phyloP scores from a whole-genome alignment of 352 stramenopile genomes.

The Phytophthora litchii region DNA sequence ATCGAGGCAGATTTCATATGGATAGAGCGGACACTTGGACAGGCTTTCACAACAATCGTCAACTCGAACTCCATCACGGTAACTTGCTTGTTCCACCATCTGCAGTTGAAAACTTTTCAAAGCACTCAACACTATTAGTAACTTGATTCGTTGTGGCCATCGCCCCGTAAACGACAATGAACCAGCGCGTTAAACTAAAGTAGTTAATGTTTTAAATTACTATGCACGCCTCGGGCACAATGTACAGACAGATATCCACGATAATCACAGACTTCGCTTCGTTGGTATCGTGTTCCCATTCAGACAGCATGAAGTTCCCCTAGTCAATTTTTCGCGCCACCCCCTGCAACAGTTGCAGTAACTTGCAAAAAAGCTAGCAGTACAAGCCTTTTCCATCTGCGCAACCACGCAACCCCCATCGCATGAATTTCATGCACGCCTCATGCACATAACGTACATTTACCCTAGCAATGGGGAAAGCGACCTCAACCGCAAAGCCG shows the following conservation, averaged over 20 bases:
- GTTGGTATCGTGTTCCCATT: not conserved
- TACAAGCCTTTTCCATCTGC: not conserved
- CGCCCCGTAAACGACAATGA: not conserved
- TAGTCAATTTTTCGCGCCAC: conserved; percentile 15
- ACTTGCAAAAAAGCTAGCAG: too few relatives aligned
- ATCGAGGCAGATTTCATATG: conserved; percentile 25
- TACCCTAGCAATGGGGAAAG: too few relatives aligned
- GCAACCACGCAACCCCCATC: conserved; percentile 17
- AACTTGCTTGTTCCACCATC: conserved; percentile 20
- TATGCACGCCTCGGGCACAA: not conserved
- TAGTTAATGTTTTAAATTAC: conserved; percentile 17
- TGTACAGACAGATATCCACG: conserved; percentile 3
- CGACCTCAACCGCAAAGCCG: conserved; percentile 6
- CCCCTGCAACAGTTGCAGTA: not conserved
- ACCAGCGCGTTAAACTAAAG: not conserved
- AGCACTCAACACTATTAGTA: not conserved
- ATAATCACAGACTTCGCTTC: conserved; percentile 6
- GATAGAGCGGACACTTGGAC: conserved; percentile 17
- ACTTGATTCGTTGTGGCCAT: conserved; percentile 1
- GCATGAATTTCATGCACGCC: conserved; percentile 16
- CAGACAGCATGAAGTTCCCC: not conserved
- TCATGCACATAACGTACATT: conserved; percentile 10
- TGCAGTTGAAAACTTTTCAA: conserved; percentile 6
- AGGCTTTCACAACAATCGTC: conserved; percentile 15
- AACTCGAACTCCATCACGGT: conserved; percentile 12